Percentiles rank a stretch among this genome's conserved stretches.
Evolutionary conservation across 805 yeast genomes (phyloP).

Genomic region (Ogataea philodendri): DNA sequence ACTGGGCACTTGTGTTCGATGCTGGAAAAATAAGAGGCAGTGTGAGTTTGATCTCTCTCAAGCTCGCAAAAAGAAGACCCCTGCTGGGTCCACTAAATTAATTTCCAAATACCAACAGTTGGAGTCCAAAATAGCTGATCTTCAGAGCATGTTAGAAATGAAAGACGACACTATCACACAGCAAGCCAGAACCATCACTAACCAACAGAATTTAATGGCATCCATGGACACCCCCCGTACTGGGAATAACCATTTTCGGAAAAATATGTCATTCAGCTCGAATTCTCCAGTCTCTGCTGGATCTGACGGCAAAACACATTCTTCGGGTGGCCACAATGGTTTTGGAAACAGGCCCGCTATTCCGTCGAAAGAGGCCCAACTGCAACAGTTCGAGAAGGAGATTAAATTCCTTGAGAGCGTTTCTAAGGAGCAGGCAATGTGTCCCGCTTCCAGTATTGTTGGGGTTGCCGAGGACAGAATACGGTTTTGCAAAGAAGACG

Average conservation of each 20-base stretch:
- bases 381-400: conserved; percentile 40
- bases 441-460: conserved; percentile 46
- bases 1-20: conserved; percentile 68
- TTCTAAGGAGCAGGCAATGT: conserved; percentile 36
- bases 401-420: conserved; percentile 37
- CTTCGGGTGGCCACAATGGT: neutral
- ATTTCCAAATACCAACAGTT: conserved; percentile 24
- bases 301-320: neutral
- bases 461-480: conserved; percentile 43
- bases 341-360: too few species aligned
- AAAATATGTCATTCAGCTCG: too few species aligned
- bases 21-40: conserved; percentile 56
- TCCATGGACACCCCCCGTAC: neutral
- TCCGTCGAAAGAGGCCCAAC: too few species aligned
- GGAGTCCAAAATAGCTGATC: conserved; percentile 26
- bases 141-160: conserved; percentile 14
- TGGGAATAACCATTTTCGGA: too few species aligned
- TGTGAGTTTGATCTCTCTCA: conserved; percentile 71
- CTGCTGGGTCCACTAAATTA: conserved; percentile 12
- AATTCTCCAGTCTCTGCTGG: neutral
- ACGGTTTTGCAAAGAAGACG: conserved; percentile 29
- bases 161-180: conserved; percentile 12
- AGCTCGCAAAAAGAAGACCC: conserved; percentile 44
- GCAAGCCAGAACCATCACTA: conserved; percentile 12
- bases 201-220: conserved; percentile 10